Percentiles rank a stretch among this genome's conserved stretches.
Evolutionary conservation across 1,139 yeast species (phyloP).

Genomic region (Lodderomyces margitis): DNA sequence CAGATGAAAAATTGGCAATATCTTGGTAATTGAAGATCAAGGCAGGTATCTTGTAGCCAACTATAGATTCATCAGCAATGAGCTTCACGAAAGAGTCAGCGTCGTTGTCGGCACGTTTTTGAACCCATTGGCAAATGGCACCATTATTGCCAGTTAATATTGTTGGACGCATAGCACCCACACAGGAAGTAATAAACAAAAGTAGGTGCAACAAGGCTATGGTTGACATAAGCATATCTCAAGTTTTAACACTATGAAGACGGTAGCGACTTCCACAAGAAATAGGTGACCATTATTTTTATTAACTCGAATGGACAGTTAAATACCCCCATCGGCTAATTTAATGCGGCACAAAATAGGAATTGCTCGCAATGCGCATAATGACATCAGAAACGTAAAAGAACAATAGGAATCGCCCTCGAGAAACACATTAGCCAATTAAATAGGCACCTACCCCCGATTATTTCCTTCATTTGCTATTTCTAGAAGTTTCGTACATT

Average conservation of each 20-base stretch:
- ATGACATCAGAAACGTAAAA: neutral
- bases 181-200: neutral
- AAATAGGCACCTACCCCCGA: neutral
- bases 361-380: neutral
- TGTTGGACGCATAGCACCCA: slow-evolving; percentile 6
- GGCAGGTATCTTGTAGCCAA: slow-evolving; percentile 18
- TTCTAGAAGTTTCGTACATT: neutral
- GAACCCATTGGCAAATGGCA: slow-evolving; percentile 11
- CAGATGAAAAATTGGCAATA: slow-evolving; percentile 20
- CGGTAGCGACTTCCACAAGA: neutral
- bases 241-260: neutral
- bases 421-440: neutral
- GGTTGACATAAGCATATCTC: neutral
- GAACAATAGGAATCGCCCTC: neutral
- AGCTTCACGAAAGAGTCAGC: slow-evolving; percentile 10
- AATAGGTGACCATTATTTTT: no score
- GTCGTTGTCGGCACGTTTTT: slow-evolving; percentile 4
- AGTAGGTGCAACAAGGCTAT: neutral
- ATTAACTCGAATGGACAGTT: no score
- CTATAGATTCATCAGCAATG: neutral
- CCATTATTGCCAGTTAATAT: slow-evolving; percentile 8
- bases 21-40: slow-evolving; percentile 28
- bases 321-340: no score
- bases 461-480: neutral
- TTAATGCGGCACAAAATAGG: neutral